A percentile compares a stretch with the other conserved stretches of the same genome.
These are phyloP conservation scores for Clitopilus hobsonii DNA, from an alignment of 768 basidiomycete genomes.

Conservation along the genomic window DNA sequence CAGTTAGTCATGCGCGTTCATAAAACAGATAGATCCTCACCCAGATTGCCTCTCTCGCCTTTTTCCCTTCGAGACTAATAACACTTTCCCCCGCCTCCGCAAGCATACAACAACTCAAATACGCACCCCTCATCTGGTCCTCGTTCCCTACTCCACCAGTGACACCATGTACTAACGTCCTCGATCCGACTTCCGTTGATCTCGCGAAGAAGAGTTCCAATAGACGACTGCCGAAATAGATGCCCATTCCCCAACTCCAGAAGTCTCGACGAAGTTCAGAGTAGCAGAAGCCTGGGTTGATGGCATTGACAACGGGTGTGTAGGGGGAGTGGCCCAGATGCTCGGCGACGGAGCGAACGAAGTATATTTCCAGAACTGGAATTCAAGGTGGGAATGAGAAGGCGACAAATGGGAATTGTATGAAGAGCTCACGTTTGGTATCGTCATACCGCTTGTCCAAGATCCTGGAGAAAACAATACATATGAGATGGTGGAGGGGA, in stretches of 20 bases:
- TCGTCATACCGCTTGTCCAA: slow-evolving; percentile 21
- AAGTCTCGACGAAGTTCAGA: slow-evolving; percentile 30
- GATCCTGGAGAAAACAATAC: slow-evolving; percentile 7
- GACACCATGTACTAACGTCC: slow-evolving; percentile 30
- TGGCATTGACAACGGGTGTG: slow-evolving; percentile 26
- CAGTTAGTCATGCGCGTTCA: background rate
- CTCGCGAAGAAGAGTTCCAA: slow-evolving; percentile 27
- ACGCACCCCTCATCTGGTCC: slow-evolving; percentile 6
- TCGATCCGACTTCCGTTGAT: slow-evolving; percentile 23
- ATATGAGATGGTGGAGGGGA: too few species aligned
- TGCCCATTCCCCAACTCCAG: background rate
- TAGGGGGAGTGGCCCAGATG: slow-evolving; percentile 18
- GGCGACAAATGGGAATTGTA: background rate
- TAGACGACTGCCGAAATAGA: slow-evolving; percentile 13
- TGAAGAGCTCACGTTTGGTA: slow-evolving; percentile 34
- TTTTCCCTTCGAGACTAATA: slow-evolving; percentile 1
- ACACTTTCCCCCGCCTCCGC: slow-evolving; percentile 2
- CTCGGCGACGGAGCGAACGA: slow-evolving; percentile 29
- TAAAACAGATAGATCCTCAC: background rate
- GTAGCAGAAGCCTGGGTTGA: slow-evolving; percentile 38
- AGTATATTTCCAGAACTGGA: slow-evolving; percentile 37
- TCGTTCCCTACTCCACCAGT: slow-evolving; percentile 23
- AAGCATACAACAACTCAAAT: background rate
- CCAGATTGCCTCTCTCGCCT: slow-evolving; percentile 3
- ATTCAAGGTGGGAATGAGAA: background rate